Base-by-base conservation (phyloP, 495 filamentous ascomycete genomes). In the Xylaria nigripes region DNA sequence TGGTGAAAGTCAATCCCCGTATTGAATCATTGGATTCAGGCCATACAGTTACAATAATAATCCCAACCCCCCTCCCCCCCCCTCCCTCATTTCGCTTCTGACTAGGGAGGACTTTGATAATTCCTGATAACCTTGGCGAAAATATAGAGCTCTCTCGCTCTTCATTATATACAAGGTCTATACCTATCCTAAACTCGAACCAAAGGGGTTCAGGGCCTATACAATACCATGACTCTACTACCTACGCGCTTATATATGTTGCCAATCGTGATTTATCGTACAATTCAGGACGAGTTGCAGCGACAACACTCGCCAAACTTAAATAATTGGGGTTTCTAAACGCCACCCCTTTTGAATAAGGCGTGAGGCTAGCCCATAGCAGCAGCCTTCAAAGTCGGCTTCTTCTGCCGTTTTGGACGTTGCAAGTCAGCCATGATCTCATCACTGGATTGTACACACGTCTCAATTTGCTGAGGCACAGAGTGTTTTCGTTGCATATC, bases 401-500 rank as follows among this genome's bases (percentile, higher is more conserved):
- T 50, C 23, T 40, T 49, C 44, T 25, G n/a, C 22, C 47, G 46
- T 29, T 29, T 46, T 21, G 46, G 44, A 25, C 54, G 54, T 16
- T 40, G 46, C 19, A 45, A 1, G 15, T 10, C 32, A 4, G 16
- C 32, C 6, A 13, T 36, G 10, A 10, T 4, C 27, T 30, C 27
- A 10, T 5, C 10, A 4, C 10, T 30, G 27, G 27, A 10, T 10
- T 30, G 4, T 5, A 30, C 27, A 30, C 5, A 30, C 10, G 5
- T 30, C 27, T 30, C 32, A 8, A 8, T 36, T 12, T 36, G 6
- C 32, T 30, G 4, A 12, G 46, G 19, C 22, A 21, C 22, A 10
- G 44, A 47, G 25, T 43, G 22, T 19, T 55, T 55, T 27, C 46
- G n/a, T n/a, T n/a, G n/a, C n/a, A n/a, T n/a, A n/a, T n/a, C 32